phyloP scores from a whole-genome alignment of 1,284 basidiomycete species.

The Pseudozyma thailandica region DNA sequence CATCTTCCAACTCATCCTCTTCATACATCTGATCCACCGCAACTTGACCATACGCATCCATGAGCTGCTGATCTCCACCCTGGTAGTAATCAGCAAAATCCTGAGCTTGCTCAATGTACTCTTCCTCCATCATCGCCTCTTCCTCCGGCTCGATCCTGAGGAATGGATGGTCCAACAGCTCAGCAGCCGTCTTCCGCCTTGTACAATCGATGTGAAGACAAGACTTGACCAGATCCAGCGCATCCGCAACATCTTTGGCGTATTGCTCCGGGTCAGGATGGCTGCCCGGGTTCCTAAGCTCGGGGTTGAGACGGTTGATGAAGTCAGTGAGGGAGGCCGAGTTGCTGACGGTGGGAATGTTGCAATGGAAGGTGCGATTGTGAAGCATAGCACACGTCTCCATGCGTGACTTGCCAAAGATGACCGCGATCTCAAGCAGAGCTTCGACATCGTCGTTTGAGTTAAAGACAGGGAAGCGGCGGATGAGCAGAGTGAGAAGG shows the following conservation, averaged over 20 bases:
- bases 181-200: conserved; percentile 55
- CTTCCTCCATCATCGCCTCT: conserved; percentile 16
- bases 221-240: conserved; percentile 57
- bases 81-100: conserved; percentile 39
- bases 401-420: conserved; percentile 85
- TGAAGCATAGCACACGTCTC: conserved; percentile 88
- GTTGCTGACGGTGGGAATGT: conserved; percentile 49
- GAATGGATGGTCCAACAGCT: conserved; percentile 60
- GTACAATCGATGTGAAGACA: conserved; percentile 65
- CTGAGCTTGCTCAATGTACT: conserved; percentile 14
- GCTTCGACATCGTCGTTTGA: conserved; percentile 95
- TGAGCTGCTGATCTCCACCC: conserved; percentile 5
- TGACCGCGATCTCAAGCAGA: conserved; percentile 88
- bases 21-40: conserved; percentile 2
- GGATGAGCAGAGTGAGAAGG: conserved; percentile 87
- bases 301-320: conserved; percentile 59
- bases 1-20: conserved; percentile 28
- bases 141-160: conserved; percentile 33
- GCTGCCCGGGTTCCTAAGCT: conserved; percentile 40
- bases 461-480: conserved; percentile 94
- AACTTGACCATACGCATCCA: conserved; percentile 3
- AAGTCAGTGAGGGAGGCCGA: conserved; percentile 56
- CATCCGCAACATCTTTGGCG: conserved; percentile 52
- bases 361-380: conserved; percentile 69
- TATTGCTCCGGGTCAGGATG: conserved; percentile 60